Conservation (phyloP, 306 rosid genomes). For the Cucumis melo region DNA sequence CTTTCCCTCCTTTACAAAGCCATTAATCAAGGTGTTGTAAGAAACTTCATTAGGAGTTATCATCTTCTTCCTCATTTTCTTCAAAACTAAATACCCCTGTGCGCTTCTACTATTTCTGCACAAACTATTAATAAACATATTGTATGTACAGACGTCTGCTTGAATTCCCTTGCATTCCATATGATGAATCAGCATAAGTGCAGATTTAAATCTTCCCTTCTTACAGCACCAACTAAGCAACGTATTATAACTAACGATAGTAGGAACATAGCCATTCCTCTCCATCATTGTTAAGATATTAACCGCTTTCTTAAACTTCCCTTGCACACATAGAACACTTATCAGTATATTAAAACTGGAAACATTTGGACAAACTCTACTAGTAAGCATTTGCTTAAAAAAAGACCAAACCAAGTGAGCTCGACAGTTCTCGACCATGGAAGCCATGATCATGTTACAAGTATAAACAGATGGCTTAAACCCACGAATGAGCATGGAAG, state of each 20-base stretch:
- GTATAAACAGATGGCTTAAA: conserved; percentile 55
- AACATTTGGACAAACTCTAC: conserved; percentile 36
- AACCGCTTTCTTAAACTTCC: conserved; percentile 47
- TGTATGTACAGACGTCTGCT: conserved; percentile 60
- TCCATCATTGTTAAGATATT: conserved; percentile 52
- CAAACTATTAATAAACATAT: conserved; percentile 50
- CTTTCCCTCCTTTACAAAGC: conserved; percentile 74
- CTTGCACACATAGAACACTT: conserved; percentile 41
- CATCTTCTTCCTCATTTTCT: conserved; percentile 56
- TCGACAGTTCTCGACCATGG: conserved; percentile 36
- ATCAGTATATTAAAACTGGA: conserved; percentile 56
- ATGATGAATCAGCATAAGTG: conserved; percentile 42
- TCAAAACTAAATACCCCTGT: conserved; percentile 50
- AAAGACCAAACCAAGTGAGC: conserved; percentile 41
- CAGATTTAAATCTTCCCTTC: conserved; percentile 43
- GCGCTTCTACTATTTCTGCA: conserved; percentile 57
- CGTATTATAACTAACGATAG: conserved; percentile 47
- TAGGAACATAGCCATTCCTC: conserved; percentile 40
- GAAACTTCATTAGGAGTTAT: conserved; percentile 48
- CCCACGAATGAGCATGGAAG: conserved; percentile 49
- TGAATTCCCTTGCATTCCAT: conserved; percentile 60
- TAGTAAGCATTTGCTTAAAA: conserved; percentile 52
- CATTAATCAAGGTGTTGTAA: conserved; percentile 54
- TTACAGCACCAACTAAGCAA: conserved; percentile 71
- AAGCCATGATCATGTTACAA: conserved; percentile 64